These are phyloP conservation scores for Zizania latifolia DNA, from an alignment of 176 grass and related monocot genomes.

Conservation along the genomic window DNA sequence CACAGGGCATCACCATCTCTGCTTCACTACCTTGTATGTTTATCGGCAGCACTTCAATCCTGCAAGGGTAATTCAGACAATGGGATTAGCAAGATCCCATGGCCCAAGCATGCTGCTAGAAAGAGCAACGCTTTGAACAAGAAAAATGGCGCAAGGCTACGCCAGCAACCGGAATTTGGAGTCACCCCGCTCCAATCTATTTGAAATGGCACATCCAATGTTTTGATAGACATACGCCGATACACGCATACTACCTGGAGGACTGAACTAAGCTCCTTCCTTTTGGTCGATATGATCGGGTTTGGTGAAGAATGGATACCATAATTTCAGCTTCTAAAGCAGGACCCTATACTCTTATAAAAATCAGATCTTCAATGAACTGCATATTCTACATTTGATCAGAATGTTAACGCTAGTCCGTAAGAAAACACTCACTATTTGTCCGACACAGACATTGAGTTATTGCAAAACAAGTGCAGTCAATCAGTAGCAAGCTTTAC, in stretches of 20 bases:
- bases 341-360: neutral
- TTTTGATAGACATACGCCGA: neutral
- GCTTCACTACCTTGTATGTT: neutral
- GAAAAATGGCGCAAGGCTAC: neutral
- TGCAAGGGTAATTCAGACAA: constrained; percentile 13
- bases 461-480: neutral
- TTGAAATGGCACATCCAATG: neutral
- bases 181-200: neutral
- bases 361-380: neutral
- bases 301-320: neutral
- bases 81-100: neutral
- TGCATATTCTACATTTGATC: neutral
- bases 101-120: neutral
- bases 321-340: neutral
- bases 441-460: neutral
- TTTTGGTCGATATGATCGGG: neutral
- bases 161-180: neutral
- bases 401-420: neutral
- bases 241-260: neutral
- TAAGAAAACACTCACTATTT: neutral
- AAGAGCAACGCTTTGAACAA: neutral
- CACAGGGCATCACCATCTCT: neutral
- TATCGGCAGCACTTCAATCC: constrained; percentile 21
- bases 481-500: neutral
- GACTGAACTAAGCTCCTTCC: neutral